Conservation (phyloP, 2,329 filamentous ascomycete genomes). For the Colletotrichum destructivum region DNA sequence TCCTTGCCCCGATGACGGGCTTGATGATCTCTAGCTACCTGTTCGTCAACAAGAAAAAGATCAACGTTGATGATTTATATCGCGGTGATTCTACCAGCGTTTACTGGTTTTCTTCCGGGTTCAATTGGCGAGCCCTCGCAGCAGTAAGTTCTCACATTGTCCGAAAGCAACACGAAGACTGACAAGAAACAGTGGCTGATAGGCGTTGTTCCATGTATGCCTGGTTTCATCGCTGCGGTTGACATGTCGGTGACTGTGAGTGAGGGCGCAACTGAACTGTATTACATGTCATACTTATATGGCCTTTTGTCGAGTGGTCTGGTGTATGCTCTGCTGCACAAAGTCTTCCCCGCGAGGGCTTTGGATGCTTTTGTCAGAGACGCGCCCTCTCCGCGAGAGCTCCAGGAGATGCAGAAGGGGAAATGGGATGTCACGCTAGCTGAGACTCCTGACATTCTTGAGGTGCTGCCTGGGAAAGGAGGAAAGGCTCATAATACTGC, state of each 20-base stretch:
- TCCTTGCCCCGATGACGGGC: slow-evolving; percentile 57
- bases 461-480: background rate
- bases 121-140: slow-evolving; percentile 58
- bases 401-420: slow-evolving; percentile 49
- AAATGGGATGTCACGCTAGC: slow-evolving; percentile 51
- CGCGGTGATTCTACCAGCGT: slow-evolving; percentile 50
- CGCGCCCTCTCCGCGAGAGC: slow-evolving; percentile 44
- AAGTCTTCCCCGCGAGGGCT: slow-evolving; percentile 46
- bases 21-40: slow-evolving; percentile 56
- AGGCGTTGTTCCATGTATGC: slow-evolving; percentile 57
- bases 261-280: slow-evolving; percentile 56
- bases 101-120: slow-evolving; percentile 58
- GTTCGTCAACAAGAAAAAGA: slow-evolving; percentile 51
- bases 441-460: slow-evolving; percentile 29
- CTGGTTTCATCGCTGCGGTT: slow-evolving; percentile 60
- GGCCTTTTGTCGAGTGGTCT: slow-evolving; percentile 54
- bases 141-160: slow-evolving; percentile 50
- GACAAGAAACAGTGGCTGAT: slow-evolving; percentile 53
- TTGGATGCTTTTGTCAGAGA: slow-evolving; percentile 51
- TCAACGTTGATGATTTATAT: slow-evolving; percentile 56
- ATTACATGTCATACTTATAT: slow-evolving; percentile 57
- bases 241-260: slow-evolving; percentile 52
- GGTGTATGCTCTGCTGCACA: slow-evolving; percentile 52
- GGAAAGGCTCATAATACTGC: background rate
- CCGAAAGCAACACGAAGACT: background rate